Base-by-base conservation (phyloP, 768 basidiomycete genomes). In the Suillus subaureus region DNA sequence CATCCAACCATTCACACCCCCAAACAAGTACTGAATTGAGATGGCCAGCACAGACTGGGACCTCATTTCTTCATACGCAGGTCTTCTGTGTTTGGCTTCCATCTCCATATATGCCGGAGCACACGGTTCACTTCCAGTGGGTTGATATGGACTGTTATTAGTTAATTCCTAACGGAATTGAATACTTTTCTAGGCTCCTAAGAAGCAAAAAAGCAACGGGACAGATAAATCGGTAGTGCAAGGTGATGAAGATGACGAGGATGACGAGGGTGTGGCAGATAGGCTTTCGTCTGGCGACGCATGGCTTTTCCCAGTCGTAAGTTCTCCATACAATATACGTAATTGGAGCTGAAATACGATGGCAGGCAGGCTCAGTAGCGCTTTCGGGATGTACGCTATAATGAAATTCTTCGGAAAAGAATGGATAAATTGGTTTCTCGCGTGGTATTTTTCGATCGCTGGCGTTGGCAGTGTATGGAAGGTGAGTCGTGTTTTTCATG, bases 381-480 rank as follows among this genome's bases (percentile, higher is more conserved):
- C 80, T 97, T 37, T 92, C 68, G 85, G 88, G 6, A 74, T 95
- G 67, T 96, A 91, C 71, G 67, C 84, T 63, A 75, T 91, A 33
- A 82, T 97, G 64, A 90, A 87, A 71, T 94, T 89, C 74, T 77
- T 91, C 61, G 93, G 93, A 39, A 87, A 85, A 69, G 87, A 88
- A 65, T 93, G 92, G 89, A 87, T 97, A 64, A 96, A 96, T 77
- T 85, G 84, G 83, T 69, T 95, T 6, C 79, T 97, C 28, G 89
- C 84, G 6, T 88, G 85, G 87, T 94, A 92, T 70, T 92, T 92
- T 68, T 83, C 89, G 28, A 39, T 91, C 33, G 83, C 83, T 6
- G 89, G 89, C 0, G 81, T 88, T 11, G 87, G 85, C 31, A 87
- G 87, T 68, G 85, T 91, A 31, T 89, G 90, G 85, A 87, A 85